Base-by-base conservation (phyloP, 352 stramenopile genomes). In the Phytophthora pini region DNA sequence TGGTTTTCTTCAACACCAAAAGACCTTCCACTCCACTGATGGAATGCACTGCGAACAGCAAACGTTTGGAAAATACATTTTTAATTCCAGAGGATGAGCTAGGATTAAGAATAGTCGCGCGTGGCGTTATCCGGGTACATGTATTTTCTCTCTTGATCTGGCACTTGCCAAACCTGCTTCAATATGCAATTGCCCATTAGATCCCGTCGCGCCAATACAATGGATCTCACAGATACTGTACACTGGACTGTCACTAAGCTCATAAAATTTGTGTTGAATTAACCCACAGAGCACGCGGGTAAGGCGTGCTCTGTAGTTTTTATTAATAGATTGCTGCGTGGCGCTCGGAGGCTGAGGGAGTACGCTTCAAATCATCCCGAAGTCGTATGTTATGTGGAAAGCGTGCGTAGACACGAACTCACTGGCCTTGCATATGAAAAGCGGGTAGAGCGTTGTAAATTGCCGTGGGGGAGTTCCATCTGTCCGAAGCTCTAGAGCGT, bases 381-480 rank as follows among this genome's bases (percentile, higher is more conserved):
- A 24, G 47, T 64, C 56, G 56, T 64, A 57, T 64, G 56, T 36
- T 64, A 57, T 50, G 46, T 50, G 56, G 39, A 57, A 64, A 50
- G 17, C 17, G 46, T 20, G 56, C 46, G 53, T 50, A 56, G 26
- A 63, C 22, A 44, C 27, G 40, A 26, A 15, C 17, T 24, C 24
- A 47, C 26, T 40, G 27, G 9, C 20, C 27, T 22, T 31, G 11
- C 40, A 56, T 63, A 56, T 31, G 29, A 31, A 11, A 51, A 49
- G 53, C 40, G 12, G 1, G 29, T 38, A 52, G 40, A 43, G 53
- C 27, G 53, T 60, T 22, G 53, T 60, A 29, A 45, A 41, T 60
- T 60, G 53, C 27, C n/a, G 22, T 20, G 54, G 13, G 53, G 32
- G 22, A 27, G 34, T 36, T 32, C 56, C 56, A 48, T 64, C 27